Base-by-base conservation (phyloP, 257 asterid genomes). In the Jasminum sambac region DNA sequence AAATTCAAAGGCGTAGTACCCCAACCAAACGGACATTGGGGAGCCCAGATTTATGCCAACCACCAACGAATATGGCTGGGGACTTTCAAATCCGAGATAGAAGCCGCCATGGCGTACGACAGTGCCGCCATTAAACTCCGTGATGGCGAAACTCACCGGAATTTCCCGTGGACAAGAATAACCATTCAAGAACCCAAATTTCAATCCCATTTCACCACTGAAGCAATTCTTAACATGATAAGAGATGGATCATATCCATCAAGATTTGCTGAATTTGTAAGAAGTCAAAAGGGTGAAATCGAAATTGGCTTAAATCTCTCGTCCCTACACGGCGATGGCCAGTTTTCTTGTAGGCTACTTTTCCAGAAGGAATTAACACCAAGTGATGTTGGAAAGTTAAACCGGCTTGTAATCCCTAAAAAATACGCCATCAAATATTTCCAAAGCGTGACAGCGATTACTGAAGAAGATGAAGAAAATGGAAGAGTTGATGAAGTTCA, bases 31-130 rank as follows among this genome's bases (percentile, higher is more conserved):
- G 97, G 96, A 0, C 94, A 89, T 44, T 94, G 96, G 95, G 97
- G 96, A 0, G 97, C 97, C 0, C 96, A 91, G 24, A 89, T 94
- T 11, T 91, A 91, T 52, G 82, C 90, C 3, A 81, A 88, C 71
- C 96, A 91, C 25, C 86, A 82, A 5, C 73, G 96, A 0, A 73
- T 91, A 41, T 91, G 98, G 99, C 86, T 89, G 0, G 99, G 97
- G 0, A 93, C 97, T 0, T 93, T 93, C 68, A 84, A 89, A 30
- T 86, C 97, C 0, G 93, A 94, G 67, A 64, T 7, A 0, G 96
- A 86, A 8, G 97, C 97, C 0, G 99, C 99, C 2, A 85, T 76
- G 90, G 99, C 99, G 2, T 91, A 94, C 46, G 97, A 94, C 13
- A 94, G 95, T 30, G 96, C 96, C 0, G 84, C 96, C 60, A 86